Conservation (phyloP, 2,329 filamentous ascomycete genomes). For the Neocatenulostroma microsporum region DNA sequence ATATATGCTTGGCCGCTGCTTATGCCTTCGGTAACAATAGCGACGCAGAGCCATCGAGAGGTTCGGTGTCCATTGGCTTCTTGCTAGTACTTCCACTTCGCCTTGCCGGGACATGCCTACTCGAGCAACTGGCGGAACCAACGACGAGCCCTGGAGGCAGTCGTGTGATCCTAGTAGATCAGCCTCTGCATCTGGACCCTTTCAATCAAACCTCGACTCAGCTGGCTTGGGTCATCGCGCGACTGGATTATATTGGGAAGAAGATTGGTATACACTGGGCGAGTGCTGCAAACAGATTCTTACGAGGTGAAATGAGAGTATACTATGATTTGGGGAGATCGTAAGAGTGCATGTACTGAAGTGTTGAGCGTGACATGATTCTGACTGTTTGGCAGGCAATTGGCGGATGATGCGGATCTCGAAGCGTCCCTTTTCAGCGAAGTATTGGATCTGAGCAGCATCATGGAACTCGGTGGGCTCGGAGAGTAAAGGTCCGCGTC, state of each 20-base stretch:
- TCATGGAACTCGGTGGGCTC: too few species aligned
- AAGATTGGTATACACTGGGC: constrained; percentile 10
- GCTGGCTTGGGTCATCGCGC: constrained; percentile 14
- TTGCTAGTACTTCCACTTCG: constrained; percentile 8
- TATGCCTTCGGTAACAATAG: constrained; percentile 9
- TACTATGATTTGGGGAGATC: constrained; percentile 12
- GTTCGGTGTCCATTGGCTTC: constrained; percentile 7
- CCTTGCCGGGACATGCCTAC: constrained; percentile 11
- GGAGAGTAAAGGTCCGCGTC: too few species aligned
- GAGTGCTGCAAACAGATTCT: constrained; percentile 2
- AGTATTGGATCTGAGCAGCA: constrained; percentile 1
- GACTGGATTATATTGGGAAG: constrained; percentile 9
- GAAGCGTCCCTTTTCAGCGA: background rate
- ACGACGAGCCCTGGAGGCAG: constrained; percentile 8
- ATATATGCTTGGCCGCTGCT: constrained; percentile 12
- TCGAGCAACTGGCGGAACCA: constrained; percentile 11
- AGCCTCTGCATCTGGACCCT: constrained; percentile 7
- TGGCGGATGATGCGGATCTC: background rate
- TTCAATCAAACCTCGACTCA: constrained; percentile 7
- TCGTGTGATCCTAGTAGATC: constrained; percentile 9
- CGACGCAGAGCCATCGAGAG: constrained; percentile 3
- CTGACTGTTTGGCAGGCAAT: too few species aligned
- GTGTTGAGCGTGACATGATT: too few species aligned
- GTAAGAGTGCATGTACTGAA: too few species aligned
- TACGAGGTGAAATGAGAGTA: constrained; percentile 8